Base-by-base conservation (phyloP, 2,329 filamentous ascomycete species). In the Colletotrichum siamense region DNA sequence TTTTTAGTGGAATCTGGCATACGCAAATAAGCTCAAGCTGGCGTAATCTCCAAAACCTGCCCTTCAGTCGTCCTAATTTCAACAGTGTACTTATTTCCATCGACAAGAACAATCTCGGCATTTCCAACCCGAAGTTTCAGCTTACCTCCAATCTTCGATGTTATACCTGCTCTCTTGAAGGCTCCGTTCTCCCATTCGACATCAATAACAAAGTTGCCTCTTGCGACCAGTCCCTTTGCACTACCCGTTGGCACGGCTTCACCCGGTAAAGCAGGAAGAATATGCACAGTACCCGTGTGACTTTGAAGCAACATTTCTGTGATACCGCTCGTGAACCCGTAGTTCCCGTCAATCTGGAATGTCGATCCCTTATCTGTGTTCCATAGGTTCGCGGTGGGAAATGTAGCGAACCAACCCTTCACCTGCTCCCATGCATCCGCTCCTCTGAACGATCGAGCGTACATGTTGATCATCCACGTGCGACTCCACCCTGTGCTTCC, bases 271-370 rank as follows among this genome's bases (percentile, higher is more conserved):
- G 82, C 82, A 36, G 81, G 81, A 15, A 80, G 64, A 24, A 79
- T 76, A 64, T 82, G 81, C 55, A 83, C 79, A 8, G 78, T 79
- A 5, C 72, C 77, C 9, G 70, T 64, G 32, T 85, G 82, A 52
- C 83, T 84, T 77, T 89, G 87, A 7, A 89, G 71, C 55, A 89
- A 76, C 81, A 85, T 85, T 79, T 89, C 88, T 3, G 85, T 80
- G 22, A 89, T 84, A 6, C 84, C 87, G 10, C 86, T 84, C 1
- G 84, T 84, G 22, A 85, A 84, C 2, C 88, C 88, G 75, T 88
- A 87, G 76, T 89, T 89, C 2, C 88, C 88, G 76, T 89, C 88
- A 10, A 88, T 87, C 79, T 89, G 88, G 77, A 89, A 89, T 18
- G 77, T 79, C 6, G 44, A 67, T 18, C 77, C 79, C 15, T 67